Evolutionary conservation across 169 alveolate genomes (phyloP).

Genomic region (Eimeria tenella): DNA sequence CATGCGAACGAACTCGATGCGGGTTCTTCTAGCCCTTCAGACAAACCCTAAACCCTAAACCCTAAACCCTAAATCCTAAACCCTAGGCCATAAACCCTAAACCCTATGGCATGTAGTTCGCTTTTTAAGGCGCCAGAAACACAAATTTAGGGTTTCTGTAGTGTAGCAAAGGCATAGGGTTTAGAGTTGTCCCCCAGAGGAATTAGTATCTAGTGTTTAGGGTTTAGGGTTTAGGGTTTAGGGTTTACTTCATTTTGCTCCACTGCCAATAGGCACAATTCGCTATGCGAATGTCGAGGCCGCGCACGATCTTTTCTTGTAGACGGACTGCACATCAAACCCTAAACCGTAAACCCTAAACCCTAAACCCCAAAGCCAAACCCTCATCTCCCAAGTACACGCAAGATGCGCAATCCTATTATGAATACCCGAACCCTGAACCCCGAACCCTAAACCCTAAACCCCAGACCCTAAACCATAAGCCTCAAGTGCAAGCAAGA

Average conservation of each 20-base stretch:
- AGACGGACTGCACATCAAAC: slow-evolving; percentile 36
- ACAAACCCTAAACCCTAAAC: slow-evolving; percentile 9
- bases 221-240: slow-evolving; percentile 46
- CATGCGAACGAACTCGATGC: slow-evolving; percentile 79
- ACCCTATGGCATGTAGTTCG: too few relatives aligned
- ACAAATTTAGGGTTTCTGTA: neutral
- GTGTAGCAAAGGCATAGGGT: neutral
- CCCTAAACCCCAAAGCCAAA: neutral
- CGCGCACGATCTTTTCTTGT: slow-evolving; percentile 70
- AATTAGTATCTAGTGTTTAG: neutral
- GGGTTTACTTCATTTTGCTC: slow-evolving; percentile 77
- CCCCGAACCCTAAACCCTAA: slow-evolving; percentile 21
- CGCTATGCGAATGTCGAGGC: slow-evolving; percentile 52
- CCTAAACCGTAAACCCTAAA: slow-evolving; percentile 30
- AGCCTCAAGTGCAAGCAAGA: neutral
- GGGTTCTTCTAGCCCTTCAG: slow-evolving; percentile 72
- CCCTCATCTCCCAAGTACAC: neutral
- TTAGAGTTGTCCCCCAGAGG: neutral
- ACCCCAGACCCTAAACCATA: neutral
- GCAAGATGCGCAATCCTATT: neutral
- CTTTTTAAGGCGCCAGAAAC: neutral
- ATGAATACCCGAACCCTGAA: neutral
- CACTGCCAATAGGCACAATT: slow-evolving; percentile 79
- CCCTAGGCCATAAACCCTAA: neutral
- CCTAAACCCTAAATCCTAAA: neutral